Base-by-base conservation (phyloP, 148 eudicot species). In the Rhododendron ferrugineum region DNA sequence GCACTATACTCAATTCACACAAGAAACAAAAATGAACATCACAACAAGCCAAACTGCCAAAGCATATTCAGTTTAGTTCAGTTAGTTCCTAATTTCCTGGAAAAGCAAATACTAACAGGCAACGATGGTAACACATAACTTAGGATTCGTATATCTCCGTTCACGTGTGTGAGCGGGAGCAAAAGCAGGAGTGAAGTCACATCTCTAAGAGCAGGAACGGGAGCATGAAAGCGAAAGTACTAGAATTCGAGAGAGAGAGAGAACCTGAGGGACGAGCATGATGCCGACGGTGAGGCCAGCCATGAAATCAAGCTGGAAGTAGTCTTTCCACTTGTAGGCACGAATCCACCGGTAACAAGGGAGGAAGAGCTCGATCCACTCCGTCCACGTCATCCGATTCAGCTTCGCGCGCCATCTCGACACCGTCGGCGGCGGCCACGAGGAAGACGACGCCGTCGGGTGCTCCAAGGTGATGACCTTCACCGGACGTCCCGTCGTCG, bases 181-280 rank as follows among this genome's bases (percentile, higher is more conserved):
- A 52, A 52, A 15, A 52, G 15, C 56, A 52, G 56, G 16, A 52
- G 18, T 15, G 3, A 3, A 52, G 56, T 15, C 56, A 52, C 56
- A 52, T 52, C 44, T 40, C 44, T 40, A 40, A 40, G 44, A 40
- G 44, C 44, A 5, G 8, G 44, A 40, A 15, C 15, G 56, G 18
- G 52, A 49, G 14, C 11, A 11, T 49, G 18, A 14, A 52, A 52
- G 56, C 44, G 44, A 40, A 40, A 64, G 11, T 64, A 23, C 11
- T 62, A 23, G 26, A 64, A 23, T 64, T 64, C 28, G 13, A 85
- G 54, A 73, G 40, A 74, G 26, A 58, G 18, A 72, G 40, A 23
- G n/a, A 26, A 95, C 99, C 99, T 97, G 99, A 88, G 99, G 99
- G 5, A 97, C 98, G 50, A 97, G 95, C 99, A 97, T 97, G 87